Base-by-base conservation (phyloP, 2,329 filamentous ascomycete genomes). In the Fusarium staphyleae region DNA sequence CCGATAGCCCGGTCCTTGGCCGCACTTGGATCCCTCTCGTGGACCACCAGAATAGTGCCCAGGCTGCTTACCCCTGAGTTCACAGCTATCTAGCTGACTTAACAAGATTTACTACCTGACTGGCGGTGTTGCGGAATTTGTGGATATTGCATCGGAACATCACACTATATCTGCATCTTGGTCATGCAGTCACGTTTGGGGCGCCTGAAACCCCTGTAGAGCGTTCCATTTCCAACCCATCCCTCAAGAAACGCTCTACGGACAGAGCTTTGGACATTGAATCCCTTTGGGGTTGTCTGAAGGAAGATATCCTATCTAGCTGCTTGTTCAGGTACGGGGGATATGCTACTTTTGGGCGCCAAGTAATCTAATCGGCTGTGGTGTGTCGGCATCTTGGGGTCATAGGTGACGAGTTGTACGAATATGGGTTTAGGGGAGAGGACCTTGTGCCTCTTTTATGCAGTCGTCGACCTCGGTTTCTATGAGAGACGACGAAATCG, bases 11-110 rank as follows among this genome's bases (percentile, higher is more conserved):
- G 18, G 66, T 70, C 37, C 70, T 81, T 22, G 69, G 73, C 26
- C 78, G 79, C 36, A 75, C 70, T 48, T 81, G 79, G 79, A 65
- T 74, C 35, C 78, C 78, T 3, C 65, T 76, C 26, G 52, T 62
- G 43, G 63, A 66, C 5, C 41, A 48, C 13, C 66, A 65, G 40
- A 63, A 56, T 32, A 58, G 45, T 8, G 41, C 52, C 3, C 54
- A 64, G 46, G 56, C 69, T 24, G 70, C 65, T 32, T 74, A 74
- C 50, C 72, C 72, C 48, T 74, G 68, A 69, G 46, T 13, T 28
- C 35, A 19, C 24, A 5, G 43, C 19, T 14, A 35, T 13, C 29
- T 30, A 42, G 16, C 24, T 45, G 34, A 47, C 34, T 44, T 57
- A 51, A 69, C 48, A 32, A 48, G 47, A 24, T 48, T 57, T 58